phyloP scores from a whole-genome alignment of 2,329 filamentous ascomycete species.

The Fusarium sp. region DNA sequence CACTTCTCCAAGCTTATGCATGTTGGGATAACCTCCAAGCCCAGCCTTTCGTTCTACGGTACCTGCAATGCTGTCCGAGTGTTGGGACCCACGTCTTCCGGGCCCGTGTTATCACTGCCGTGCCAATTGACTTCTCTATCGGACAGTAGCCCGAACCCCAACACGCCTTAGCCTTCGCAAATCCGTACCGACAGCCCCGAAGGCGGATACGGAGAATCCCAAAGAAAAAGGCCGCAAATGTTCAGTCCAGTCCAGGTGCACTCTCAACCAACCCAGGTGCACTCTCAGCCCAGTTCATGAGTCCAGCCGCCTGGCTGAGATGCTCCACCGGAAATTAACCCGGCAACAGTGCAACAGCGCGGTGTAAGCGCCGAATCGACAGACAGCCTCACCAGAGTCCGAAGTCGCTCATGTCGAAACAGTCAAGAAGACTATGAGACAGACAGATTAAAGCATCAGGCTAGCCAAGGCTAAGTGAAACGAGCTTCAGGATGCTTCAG shows the following conservation, averaged over 20 bases:
- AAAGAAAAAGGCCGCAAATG: conserved; percentile 43
- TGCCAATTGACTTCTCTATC: conserved; percentile 45
- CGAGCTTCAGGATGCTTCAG: conserved; percentile 3
- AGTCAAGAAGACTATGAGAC: conserved; percentile 12
- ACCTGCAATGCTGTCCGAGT: conserved; percentile 31
- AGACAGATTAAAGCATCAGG: not conserved
- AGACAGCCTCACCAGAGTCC: conserved; percentile 37
- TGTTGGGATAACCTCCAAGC: conserved; percentile 32
- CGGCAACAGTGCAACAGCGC: conserved; percentile 33
- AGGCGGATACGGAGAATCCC: conserved; percentile 35
- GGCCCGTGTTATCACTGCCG: conserved; percentile 42
- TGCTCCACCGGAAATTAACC: conserved; percentile 41
- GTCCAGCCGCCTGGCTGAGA: conserved; percentile 10
- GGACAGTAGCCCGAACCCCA: conserved; percentile 46
- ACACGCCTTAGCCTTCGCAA: conserved; percentile 36
- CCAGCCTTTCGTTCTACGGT: conserved; percentile 12
- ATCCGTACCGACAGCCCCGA: conserved; percentile 37
- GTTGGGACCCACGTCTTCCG: conserved; percentile 38
- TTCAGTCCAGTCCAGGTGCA: conserved; percentile 29
- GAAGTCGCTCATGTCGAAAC: conserved; percentile 42
- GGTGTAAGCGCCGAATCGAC: conserved; percentile 39
- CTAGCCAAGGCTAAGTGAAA: conserved; percentile 20
- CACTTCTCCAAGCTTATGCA: conserved; percentile 8
- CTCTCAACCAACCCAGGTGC: conserved; percentile 22
- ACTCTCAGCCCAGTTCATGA: conserved; percentile 21